phyloP scores from a whole-genome alignment of 129 eudicot genomes.

The Glebionis coronaria region DNA sequence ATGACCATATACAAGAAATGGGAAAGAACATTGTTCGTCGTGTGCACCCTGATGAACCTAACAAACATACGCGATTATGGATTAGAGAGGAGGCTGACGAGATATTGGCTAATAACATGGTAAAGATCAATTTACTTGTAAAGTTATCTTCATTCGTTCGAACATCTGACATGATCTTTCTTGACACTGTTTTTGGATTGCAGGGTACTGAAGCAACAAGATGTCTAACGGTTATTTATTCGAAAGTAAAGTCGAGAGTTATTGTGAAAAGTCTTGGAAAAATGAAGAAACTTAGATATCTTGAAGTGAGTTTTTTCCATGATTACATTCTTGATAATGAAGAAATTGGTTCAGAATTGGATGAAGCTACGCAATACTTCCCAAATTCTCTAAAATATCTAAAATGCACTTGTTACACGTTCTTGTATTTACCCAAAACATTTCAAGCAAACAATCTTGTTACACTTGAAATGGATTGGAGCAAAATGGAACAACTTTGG shows the following conservation, averaged over 20 bases:
- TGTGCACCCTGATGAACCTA: too few species aligned
- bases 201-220: conserved; percentile 15
- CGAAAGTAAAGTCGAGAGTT: neutral
- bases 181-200: neutral
- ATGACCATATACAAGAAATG: too few species aligned
- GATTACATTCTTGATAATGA: too few species aligned
- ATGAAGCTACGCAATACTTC: neutral
- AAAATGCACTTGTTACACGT: neutral
- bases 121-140: neutral
- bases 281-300: conserved; percentile 15
- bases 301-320: neutral
- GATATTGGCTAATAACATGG: conserved; percentile 8
- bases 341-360: too few species aligned
- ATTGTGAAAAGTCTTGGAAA: conserved; percentile 12
- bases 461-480: conserved; percentile 7
- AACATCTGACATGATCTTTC: neutral
- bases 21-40: too few species aligned
- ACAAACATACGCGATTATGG: neutral
- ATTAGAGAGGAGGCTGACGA: neutral
- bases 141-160: neutral
- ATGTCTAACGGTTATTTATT: neutral
- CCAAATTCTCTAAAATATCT: conserved; percentile 15
- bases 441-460: conserved; percentile 25
- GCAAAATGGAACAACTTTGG: conserved; percentile 23
- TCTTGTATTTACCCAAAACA: conserved; percentile 13